Evolutionary conservation across 1,284 basidiomycete species (phyloP).

Genomic region (Inonotus hispidus): DNA sequence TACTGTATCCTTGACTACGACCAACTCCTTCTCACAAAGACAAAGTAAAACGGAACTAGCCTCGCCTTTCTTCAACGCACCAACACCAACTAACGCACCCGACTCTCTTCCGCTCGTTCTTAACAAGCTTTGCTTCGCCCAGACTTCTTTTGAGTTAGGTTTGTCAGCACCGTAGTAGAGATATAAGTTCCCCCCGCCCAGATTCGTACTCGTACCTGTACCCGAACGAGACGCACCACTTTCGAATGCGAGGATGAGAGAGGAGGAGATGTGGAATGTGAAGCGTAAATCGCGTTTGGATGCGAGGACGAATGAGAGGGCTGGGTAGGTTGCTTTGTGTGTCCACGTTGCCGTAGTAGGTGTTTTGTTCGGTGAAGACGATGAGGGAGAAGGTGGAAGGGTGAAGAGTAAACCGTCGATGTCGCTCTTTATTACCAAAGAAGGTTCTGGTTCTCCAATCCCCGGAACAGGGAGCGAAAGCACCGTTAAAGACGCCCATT

Average conservation of each 20-base stretch:
- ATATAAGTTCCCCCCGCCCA: constrained; percentile 75
- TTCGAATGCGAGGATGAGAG: constrained; percentile 76
- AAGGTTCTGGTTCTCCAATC: constrained; percentile 26
- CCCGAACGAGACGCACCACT: constrained; percentile 39
- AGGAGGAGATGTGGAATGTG: constrained; percentile 58
- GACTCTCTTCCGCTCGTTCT: constrained; percentile 60
- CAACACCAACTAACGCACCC: constrained; percentile 79
- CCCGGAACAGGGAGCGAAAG: constrained; percentile 63
- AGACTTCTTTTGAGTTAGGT: constrained; percentile 34
- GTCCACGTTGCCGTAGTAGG: constrained; percentile 43
- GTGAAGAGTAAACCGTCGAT: constrained; percentile 77
- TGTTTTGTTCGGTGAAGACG: not conserved
- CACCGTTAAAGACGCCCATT: constrained; percentile 41
- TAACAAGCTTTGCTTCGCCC: constrained; percentile 76
- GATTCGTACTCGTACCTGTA: constrained; percentile 23
- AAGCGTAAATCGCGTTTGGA: constrained; percentile 89
- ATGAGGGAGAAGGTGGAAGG: constrained; percentile 2
- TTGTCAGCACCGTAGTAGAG: constrained; percentile 60
- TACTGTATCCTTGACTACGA: constrained; percentile 41
- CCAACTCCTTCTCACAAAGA: constrained; percentile 73
- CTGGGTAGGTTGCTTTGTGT: constrained; percentile 79
- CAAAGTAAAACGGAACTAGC: constrained; percentile 47
- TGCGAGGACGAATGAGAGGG: constrained; percentile 89
- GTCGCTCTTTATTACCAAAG: constrained; percentile 71
- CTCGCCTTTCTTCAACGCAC: constrained; percentile 38